A percentile compares a stretch with the other conserved stretches of the same genome.
These are phyloP conservation scores for Plantago lanceolata DNA, from an alignment of 305 asterid genomes.

Conservation along the genomic window DNA sequence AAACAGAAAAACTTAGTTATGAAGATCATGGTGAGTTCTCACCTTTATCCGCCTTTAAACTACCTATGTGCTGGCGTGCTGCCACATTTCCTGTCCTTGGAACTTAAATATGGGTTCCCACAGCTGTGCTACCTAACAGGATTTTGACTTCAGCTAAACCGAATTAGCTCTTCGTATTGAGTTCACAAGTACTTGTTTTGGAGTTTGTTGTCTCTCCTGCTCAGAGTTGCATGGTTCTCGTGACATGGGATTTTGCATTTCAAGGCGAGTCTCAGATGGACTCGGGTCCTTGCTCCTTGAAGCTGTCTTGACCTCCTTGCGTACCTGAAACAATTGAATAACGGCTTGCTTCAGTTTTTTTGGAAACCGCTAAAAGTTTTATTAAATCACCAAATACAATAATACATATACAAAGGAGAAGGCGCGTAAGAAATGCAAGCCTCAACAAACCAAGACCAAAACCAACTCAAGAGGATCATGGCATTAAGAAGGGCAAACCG, in stretches of 20 bases:
- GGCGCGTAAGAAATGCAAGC: too few species aligned
- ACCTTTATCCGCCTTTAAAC: slow-evolving; percentile 17
- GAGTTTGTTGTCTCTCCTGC: neutral
- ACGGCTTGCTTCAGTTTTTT: neutral
- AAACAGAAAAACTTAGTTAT: neutral
- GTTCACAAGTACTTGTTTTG: neutral
- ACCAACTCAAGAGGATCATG: too few species aligned
- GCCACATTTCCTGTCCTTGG: neutral
- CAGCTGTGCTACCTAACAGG: neutral
- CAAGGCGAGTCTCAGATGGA: neutral
- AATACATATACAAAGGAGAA: too few species aligned
- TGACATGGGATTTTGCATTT: neutral
- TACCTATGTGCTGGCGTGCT: neutral
- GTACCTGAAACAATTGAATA: neutral
- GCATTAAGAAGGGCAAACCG: too few species aligned
- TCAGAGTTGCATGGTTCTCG: neutral
- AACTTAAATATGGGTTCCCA: neutral
- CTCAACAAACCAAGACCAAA: too few species aligned
- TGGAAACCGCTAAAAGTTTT: too few species aligned
- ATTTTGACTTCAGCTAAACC: neutral
- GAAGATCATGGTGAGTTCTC: slow-evolving; percentile 9
- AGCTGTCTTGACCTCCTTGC: neutral
- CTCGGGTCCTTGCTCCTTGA: slow-evolving; percentile 7
- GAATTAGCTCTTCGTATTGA: neutral
- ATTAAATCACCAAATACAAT: too few species aligned